phyloP scores from a whole-genome alignment of 2,329 filamentous ascomycete species.

The Pleurostoma richardsiae region DNA sequence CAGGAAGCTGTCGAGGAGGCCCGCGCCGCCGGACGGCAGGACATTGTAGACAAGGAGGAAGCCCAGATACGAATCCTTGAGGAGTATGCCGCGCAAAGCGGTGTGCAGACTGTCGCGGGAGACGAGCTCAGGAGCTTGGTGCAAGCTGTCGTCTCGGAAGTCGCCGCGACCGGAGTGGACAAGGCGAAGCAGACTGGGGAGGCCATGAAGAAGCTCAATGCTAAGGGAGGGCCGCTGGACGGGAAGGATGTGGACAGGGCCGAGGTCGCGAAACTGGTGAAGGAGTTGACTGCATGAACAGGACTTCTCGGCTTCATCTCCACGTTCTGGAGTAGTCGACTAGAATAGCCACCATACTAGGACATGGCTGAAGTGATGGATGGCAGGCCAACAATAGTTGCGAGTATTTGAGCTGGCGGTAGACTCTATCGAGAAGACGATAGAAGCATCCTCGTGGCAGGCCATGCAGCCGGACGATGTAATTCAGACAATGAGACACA shows the following conservation, averaged over 20 bases:
- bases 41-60: slow-evolving; percentile 67
- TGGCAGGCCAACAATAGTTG: too few relatives aligned
- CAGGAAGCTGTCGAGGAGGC: slow-evolving; percentile 61
- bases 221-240: slow-evolving; percentile 46
- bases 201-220: slow-evolving; percentile 57
- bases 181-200: slow-evolving; percentile 49
- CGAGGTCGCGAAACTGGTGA: slow-evolving; percentile 56
- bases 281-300: slow-evolving; percentile 33
- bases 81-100: slow-evolving; percentile 56
- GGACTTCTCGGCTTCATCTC: too few relatives aligned
- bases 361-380: too few relatives aligned
- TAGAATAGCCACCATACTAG: too few relatives aligned
- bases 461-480: too few relatives aligned
- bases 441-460: too few relatives aligned
- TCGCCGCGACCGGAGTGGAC: slow-evolving; percentile 38
- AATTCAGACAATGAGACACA: too few relatives aligned
- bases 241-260: slow-evolving; percentile 61
- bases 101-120: slow-evolving; percentile 52
- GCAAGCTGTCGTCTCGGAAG: slow-evolving; percentile 41
- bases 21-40: slow-evolving; percentile 55
- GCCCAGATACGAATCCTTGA: slow-evolving; percentile 60
- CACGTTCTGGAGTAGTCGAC: too few relatives aligned
- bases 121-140: slow-evolving; percentile 55
- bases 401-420: too few relatives aligned
- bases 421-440: too few relatives aligned